A percentile compares a stretch with the other conserved stretches of the same genome.
These are phyloP conservation scores for Gossypium laxum DNA, from an alignment of 441 rosid genomes.

Conservation along the genomic window DNA sequence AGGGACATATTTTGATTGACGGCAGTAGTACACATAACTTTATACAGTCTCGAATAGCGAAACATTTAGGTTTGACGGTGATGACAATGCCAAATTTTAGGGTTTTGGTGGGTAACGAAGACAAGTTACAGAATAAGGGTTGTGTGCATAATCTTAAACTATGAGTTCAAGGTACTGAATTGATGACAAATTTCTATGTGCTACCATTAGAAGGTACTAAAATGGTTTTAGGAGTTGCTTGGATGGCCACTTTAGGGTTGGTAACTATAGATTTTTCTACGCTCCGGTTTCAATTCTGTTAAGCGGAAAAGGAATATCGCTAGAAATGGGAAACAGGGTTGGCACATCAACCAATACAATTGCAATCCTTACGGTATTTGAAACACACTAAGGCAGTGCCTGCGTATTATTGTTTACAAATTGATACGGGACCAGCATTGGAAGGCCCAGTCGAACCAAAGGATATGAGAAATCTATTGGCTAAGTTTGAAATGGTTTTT, in stretches of 20 bases:
- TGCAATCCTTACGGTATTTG: too few species aligned
- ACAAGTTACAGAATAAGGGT: not conserved
- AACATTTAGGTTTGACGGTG: too few species aligned
- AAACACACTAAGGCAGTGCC: not conserved
- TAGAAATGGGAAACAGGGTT: not conserved
- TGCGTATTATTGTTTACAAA: too few species aligned
- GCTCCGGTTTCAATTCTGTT: too few species aligned
- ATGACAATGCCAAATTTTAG: fast-evolving
- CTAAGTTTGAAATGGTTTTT: not conserved
- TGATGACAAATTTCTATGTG: not conserved
- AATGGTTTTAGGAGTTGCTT: not conserved
- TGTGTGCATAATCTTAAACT: not conserved
- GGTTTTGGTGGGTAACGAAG: not conserved
- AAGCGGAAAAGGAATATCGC: not conserved
- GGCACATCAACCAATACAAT: not conserved
- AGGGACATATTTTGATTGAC: not conserved
- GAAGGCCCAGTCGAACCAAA: too few species aligned
- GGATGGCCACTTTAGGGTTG: not conserved
- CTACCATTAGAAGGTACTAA: not conserved
- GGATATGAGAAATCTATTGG: not conserved
- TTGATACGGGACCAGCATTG: fast-evolving
- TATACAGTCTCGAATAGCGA: too few species aligned
- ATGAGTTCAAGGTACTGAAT: not conserved
- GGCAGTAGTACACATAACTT: too few species aligned
- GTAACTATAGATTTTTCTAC: not conserved